Base-by-base conservation (phyloP, 371 early-diverging fungal genomes). In the Mucor indicus region DNA sequence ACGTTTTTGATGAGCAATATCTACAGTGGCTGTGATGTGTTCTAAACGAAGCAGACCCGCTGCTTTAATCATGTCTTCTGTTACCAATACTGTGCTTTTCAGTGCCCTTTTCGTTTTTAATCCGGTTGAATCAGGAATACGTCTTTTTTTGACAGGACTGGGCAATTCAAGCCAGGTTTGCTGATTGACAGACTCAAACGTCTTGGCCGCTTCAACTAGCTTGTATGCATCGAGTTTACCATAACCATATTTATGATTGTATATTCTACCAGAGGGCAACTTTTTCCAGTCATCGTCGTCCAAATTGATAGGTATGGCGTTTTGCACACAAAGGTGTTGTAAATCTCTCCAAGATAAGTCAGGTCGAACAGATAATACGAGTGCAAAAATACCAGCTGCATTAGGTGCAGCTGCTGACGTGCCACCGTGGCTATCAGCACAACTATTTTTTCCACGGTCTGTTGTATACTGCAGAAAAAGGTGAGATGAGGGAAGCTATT, bases 321-420 rank as follows among this genome's bases (percentile, higher is more conserved):
- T 82, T 5, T 82, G 75, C 3, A 96, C 83, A 16, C 86, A 72
- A 12, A 98, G 65, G 32, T 90, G 83, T 67, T 96, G 96, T 15
- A 93, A 50, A 58, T 96, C 96, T 35, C 98, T 73, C 96, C 96
- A 96, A 22, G 83, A 82, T 23, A 98, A 73, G 37, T 98, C 96
- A 9, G 96, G 95, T 1, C 86, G 76, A 8, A 83, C 82, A 22
- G 88, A 86, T 13, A 97, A 67, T 0, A 87, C 95, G 25, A 98
- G 83, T 0, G 98, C 93, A 68, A 86, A 85, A n/a, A 97, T 79
- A 33, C 94, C 98, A 0, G 94, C 91, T 6, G 87, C 96, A 52
- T 95, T 67, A 10, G 98, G 98, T 0, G 98, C 98, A 1, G 98
- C 98, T 2, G 98, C 98, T 2, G 96, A 95, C 0, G 98, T 98